phyloP scores from a whole-genome alignment of 179 eudicot genomes.

The Beta macrorhiza region DNA sequence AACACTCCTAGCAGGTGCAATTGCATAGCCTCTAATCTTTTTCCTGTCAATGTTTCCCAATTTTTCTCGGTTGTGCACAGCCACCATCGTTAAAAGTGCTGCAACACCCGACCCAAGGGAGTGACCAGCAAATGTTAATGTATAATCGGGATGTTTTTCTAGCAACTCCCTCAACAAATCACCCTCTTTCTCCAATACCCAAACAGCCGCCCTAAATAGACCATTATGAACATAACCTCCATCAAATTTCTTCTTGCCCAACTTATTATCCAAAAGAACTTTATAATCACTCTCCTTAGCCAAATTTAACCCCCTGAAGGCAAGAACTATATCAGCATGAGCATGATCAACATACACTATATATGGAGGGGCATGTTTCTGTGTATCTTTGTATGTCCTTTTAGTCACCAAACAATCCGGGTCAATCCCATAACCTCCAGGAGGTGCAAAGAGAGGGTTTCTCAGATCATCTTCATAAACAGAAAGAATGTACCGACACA shows the following conservation, averaged over 20 bases:
- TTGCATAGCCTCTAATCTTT: constrained; percentile 81
- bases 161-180: constrained; percentile 53
- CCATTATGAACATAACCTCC: constrained; percentile 96
- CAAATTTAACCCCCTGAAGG: constrained; percentile 79
- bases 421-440: constrained; percentile 48
- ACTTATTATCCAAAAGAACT: constrained; percentile 70
- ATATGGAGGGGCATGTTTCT: constrained; percentile 67
- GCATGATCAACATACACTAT: constrained; percentile 80
- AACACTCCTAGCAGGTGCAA: constrained; percentile 92
- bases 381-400: constrained; percentile 49
- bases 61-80: constrained; percentile 38
- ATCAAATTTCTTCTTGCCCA: constrained; percentile 77
- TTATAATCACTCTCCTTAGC: constrained; percentile 75
- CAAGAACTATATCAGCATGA: constrained; percentile 66
- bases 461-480: constrained; percentile 50
- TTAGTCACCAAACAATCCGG: constrained; percentile 37
- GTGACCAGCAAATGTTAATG: constrained; percentile 59
- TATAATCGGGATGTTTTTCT: constrained; percentile 58
- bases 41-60: constrained; percentile 58
- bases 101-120: constrained; percentile 64
- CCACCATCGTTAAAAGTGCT: constrained; percentile 45
- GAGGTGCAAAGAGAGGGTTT: constrained; percentile 44
- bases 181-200: constrained; percentile 67
- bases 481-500: constrained; percentile 51
- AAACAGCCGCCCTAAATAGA: constrained; percentile 69